Conservation (phyloP, 1,284 basidiomycete species). For the Rhodotorula sp. region DNA sequence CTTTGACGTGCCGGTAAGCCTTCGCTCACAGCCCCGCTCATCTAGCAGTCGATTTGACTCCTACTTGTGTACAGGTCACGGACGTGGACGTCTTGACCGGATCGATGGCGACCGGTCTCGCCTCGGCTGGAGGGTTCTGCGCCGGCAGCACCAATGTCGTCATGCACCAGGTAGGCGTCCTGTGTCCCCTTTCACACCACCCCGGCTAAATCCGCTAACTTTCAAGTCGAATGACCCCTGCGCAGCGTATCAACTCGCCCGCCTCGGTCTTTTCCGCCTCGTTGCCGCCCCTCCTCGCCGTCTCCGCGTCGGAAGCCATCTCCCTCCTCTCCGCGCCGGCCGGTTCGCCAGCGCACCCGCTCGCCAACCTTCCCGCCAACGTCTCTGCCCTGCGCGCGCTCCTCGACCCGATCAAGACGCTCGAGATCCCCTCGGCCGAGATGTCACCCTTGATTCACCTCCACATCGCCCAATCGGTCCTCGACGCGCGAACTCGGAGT, state of each 20-base stretch:
- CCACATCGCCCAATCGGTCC: conserved; percentile 55
- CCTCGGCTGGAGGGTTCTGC: conserved; percentile 89
- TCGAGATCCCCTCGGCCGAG: conserved; percentile 77
- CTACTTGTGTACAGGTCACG: conserved; percentile 47
- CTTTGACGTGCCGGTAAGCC: conserved; percentile 78
- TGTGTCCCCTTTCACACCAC: too few relatives aligned
- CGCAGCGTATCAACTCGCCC: conserved; percentile 89
- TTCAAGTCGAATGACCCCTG: too few relatives aligned
- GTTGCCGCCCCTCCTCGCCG: conserved; percentile 84
- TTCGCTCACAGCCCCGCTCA: neutral
- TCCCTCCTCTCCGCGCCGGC: conserved; percentile 32
- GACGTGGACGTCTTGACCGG: conserved; percentile 63
- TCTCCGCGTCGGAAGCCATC: conserved; percentile 70
- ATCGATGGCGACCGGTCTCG: conserved; percentile 80
- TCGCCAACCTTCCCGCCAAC: conserved; percentile 77
- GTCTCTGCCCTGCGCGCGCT: conserved; percentile 68
- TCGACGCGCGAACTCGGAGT: conserved; percentile 13
- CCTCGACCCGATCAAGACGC: conserved; percentile 71
- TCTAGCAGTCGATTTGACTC: neutral
- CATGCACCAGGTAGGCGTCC: conserved; percentile 70
- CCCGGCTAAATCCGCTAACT: neutral
- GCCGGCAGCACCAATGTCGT: conserved; percentile 81
- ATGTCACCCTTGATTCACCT: conserved; percentile 87
- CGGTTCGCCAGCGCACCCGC: conserved; percentile 40
- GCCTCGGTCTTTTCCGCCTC: conserved; percentile 96